Base-by-base conservation (phyloP, 108 stramenopile genomes). In the Skeletonema menzelii region DNA sequence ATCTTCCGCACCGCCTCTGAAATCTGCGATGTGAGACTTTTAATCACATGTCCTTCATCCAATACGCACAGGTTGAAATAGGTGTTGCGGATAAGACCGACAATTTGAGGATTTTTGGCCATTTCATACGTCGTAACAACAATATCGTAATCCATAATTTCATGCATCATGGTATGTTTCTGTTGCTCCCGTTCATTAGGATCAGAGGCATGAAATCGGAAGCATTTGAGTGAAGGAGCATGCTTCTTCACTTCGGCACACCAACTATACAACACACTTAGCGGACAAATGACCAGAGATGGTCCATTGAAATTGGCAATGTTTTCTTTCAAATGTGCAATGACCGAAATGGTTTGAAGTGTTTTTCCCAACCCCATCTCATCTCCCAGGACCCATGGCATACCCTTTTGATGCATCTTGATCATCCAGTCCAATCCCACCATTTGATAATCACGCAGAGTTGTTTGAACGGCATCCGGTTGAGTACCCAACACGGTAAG, bases 381-480 rank as follows among this genome's bases (percentile, higher is more conserved):
- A 80, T 98, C 97, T 11, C 88, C 98, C 5, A 98, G 84, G 66
- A 98, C 94, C 78, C 86, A 91, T 13, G 69, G 64, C 59, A 88
- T 53, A 56, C 85, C 85, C 62, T 83, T 70, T 4, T 74, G 56
- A 73, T 91, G 87, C 71, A 95, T 94, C 28, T 76, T 66, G 44
- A 88, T 83, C 91, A 98, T 90, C 90, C 91, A 98, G 24, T 87
- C 73, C 22, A 98, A 71, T 12, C 96, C 96, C 68, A 89, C 40
- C 53, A 91, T 69, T 85, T 98, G 97, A 74, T 98, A 98, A 73
- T 91, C 92, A 11, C 96, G 83, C 31, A 98, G 63, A 17, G 76
- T 77, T 22, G 79, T 80, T 28, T 30, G 24, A 4, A 79, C 71
- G 22, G 44, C 34, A 38, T 83, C 73, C 8, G 77, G 82, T 27